A percentile compares a stretch with the other conserved stretches of the same genome.
Conservation (phyloP, 2,329 filamentous ascomycete genomes). For the Fusarium nodosum region DNA sequence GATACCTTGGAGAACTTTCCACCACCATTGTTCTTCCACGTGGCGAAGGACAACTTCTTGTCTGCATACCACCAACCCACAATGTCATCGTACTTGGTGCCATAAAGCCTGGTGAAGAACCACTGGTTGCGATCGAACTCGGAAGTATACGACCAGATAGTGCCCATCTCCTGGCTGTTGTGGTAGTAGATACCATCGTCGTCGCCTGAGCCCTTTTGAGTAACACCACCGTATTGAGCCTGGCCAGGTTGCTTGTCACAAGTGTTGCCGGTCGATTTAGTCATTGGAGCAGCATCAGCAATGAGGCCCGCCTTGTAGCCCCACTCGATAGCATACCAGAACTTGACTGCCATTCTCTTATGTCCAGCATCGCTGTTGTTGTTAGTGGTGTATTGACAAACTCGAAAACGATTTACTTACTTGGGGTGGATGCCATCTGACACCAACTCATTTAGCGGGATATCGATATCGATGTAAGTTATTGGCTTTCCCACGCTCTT, state of each 20-base stretch:
- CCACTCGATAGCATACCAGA: constrained; percentile 10
- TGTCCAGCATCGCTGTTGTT: background rate
- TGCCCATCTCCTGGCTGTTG: constrained; percentile 34
- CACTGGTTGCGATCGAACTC: constrained; percentile 19
- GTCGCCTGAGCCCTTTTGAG: constrained; percentile 49
- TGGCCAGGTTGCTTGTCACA: constrained; percentile 5
- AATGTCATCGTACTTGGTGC: constrained; percentile 13
- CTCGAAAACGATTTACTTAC: background rate
- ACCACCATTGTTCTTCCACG: constrained; percentile 1
- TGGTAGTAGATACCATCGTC: constrained; percentile 52
- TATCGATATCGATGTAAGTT: background rate
- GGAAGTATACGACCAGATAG: constrained; percentile 21
- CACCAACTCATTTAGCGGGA: background rate
- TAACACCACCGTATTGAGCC: constrained; percentile 28
- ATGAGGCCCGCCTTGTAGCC: background rate
- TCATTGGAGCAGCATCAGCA: background rate
- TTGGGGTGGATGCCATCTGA: constrained; percentile 1
- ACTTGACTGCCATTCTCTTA: constrained; percentile 9
- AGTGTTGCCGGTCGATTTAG: background rate
- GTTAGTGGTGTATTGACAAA: background rate
- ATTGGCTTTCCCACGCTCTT: background rate
- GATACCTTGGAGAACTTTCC: constrained; percentile 10
- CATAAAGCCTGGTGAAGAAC: constrained; percentile 13
- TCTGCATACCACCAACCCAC: constrained; percentile 13
- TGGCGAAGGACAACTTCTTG: background rate